Evolutionary conservation across 2,329 filamentous ascomycete species (phyloP), one percentile per base, ranked within the genome.

Genomic region (Curvularia sp.): DNA sequence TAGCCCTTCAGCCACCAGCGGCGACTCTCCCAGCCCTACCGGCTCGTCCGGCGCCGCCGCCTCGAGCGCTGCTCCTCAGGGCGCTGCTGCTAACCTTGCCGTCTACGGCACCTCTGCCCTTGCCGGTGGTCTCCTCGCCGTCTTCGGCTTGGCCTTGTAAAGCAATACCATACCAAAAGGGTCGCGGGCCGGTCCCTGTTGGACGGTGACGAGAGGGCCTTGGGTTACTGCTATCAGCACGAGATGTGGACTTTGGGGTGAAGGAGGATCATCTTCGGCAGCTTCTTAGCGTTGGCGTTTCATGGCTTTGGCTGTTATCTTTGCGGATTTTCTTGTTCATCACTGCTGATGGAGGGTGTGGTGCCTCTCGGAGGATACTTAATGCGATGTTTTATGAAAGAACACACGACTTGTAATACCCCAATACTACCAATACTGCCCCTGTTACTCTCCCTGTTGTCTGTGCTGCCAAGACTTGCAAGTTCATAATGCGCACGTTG

Each of bases 111-210:
- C 83, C 53, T 80, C 81, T 53, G 69, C 80, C 41, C 72, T 88
- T 55, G 83, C 81, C 49, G 82, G 82, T 59, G 83, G 82, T 68
- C 75, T 88, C 62, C 77, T 86, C 57, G 81, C 83, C 50, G 75
- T 85, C 54, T 85, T 88, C 69, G 85, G 85, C 62, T 73, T 88
- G 61, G 78, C 85, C 61, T 75, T 89, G 74, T 89, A 85, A 73
- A 63, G 47, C 58, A 55, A 53, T 33, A 52, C 44, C n/a, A 47
- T 35, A 58, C 38, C 60, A 44, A 41, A 52, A 44, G 63, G 53
- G 46, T 55, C 66, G 65, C 60, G 67, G 72, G 65, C 67, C 60
- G 68, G 70, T 65, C 63, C 69, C 68, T 65, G 58, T 62, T 58
- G 55, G 63, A 60, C 58, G 61, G 63, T 69, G 69, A 69, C 68